Evolutionary conservation across 2,329 filamentous ascomycete species (phyloP).

Genomic region (Stachybotrys elegans): DNA sequence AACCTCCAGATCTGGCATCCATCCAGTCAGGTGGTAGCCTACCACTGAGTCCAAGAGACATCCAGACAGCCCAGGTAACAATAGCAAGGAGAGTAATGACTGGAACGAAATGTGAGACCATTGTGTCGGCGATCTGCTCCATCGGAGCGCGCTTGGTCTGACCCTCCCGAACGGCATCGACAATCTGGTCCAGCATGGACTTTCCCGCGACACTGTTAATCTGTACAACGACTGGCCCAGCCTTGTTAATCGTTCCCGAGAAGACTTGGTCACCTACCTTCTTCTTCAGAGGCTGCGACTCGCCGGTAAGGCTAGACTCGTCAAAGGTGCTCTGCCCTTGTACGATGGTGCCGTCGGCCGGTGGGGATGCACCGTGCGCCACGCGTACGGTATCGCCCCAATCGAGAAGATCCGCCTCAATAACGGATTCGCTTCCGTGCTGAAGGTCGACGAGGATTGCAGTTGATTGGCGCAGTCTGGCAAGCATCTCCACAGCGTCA

Average conservation of each 20-base stretch:
- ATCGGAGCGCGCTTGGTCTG: conserved; percentile 41
- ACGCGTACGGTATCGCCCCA: conserved; percentile 46
- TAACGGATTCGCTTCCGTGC: conserved; percentile 16
- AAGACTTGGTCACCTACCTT: conserved; percentile 43
- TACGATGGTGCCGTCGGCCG: conserved; percentile 50
- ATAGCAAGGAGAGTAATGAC: conserved; percentile 37
- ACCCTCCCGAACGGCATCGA: conserved; percentile 41
- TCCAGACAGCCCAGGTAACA: conserved; percentile 39
- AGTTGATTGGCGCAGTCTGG: conserved; percentile 52
- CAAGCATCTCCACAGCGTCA: conserved; percentile 56
- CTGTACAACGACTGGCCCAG: conserved; percentile 29
- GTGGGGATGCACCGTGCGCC: conserved; percentile 52
- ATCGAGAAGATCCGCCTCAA: conserved; percentile 50
- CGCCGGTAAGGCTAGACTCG: conserved; percentile 55
- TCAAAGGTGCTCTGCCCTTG: conserved; percentile 45
- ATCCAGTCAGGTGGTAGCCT: conserved; percentile 32
- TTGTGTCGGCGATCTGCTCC: conserved; percentile 39
- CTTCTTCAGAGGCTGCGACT: conserved; percentile 45
- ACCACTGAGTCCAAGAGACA: conserved; percentile 33
- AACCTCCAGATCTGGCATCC: conserved; percentile 32
- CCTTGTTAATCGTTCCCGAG: conserved; percentile 41
- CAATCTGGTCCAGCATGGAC: conserved; percentile 45
- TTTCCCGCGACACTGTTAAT: conserved; percentile 34
- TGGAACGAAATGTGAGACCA: conserved; percentile 42
- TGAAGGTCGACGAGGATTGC: conserved; percentile 35